Evolutionary conservation across 345 rosid species (phyloP).

Genomic region (Populus deltoides): DNA sequence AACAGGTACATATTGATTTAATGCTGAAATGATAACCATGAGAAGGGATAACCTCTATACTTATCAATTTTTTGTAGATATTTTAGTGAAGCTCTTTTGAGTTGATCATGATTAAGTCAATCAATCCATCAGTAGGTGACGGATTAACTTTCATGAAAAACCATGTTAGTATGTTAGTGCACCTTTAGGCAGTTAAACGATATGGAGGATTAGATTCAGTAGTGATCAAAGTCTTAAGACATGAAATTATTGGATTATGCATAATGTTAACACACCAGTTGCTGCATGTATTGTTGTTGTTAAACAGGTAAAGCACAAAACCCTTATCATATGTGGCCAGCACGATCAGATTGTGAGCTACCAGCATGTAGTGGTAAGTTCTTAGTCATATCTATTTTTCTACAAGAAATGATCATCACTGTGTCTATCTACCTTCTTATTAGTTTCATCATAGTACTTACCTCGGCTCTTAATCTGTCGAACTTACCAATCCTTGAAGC

Average conservation of each 20-base stretch:
- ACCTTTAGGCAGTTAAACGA: not conserved
- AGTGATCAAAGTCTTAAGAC: not conserved
- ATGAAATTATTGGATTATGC: not conserved
- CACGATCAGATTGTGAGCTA: conserved; percentile 77
- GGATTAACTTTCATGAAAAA: not conserved
- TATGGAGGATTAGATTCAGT: not conserved
- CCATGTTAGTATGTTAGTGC: not conserved
- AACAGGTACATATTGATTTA: conserved; percentile 46
- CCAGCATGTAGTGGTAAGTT: conserved; percentile 68
- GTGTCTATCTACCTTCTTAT: not conserved
- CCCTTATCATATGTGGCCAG: conserved; percentile 89
- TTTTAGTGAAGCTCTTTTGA: not conserved
- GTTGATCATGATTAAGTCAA: not conserved
- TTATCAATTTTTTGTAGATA: not conserved
- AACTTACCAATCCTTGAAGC: not conserved
- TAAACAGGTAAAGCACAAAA: conserved; percentile 64
- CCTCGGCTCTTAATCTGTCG: not conserved
- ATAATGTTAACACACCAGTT: not conserved
- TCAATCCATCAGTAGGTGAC: not conserved
- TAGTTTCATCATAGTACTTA: not conserved
- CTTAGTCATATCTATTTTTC: conserved; percentile 1
- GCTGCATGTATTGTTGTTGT: not conserved
- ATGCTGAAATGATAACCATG: not conserved
- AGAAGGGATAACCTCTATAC: not conserved
- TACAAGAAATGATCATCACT: not conserved